These are phyloP conservation scores for Fraxinus quadrangulata DNA, from an alignment of 257 asterid genomes.

Conservation along the genomic window DNA sequence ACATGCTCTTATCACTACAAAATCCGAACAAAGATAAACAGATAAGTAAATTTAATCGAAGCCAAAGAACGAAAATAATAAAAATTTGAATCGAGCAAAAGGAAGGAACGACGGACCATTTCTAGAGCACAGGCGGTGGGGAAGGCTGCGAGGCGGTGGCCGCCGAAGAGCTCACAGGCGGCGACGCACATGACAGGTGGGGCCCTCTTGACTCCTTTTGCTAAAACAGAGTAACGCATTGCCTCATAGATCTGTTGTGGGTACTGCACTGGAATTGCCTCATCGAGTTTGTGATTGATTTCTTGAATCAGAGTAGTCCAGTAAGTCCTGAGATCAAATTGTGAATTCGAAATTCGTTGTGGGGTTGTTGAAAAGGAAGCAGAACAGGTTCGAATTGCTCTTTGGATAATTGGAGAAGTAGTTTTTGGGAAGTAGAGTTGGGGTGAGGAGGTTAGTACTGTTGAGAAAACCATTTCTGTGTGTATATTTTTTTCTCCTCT, in stretches of 20 bases:
- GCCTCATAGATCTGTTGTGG: conserved; percentile 59
- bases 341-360: conserved; percentile 14
- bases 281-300: conserved; percentile 53
- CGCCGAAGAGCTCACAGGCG: conserved; percentile 59
- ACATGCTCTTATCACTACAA: background rate
- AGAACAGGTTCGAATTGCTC: conserved; percentile 31
- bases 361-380: conserved; percentile 27
- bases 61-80: background rate
- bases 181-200: conserved; percentile 63
- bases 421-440: conserved; percentile 24
- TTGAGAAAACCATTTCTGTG: conserved; percentile 28
- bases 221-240: conserved; percentile 58
- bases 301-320: conserved; percentile 49
- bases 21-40: background rate
- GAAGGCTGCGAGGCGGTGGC: conserved; percentile 74
- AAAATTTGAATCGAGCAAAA: background rate
- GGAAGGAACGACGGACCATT: conserved; percentile 51
- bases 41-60: background rate
- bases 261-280: conserved; percentile 45
- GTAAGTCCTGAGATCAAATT: conserved; percentile 54
- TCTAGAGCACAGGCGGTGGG: conserved; percentile 99
- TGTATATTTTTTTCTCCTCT: background rate
- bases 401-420: conserved; percentile 16
- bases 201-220: conserved; percentile 56
- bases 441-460: conserved; percentile 25